Conservation (phyloP, 345 rosid species). For the Dipteronia dyeriana region DNA sequence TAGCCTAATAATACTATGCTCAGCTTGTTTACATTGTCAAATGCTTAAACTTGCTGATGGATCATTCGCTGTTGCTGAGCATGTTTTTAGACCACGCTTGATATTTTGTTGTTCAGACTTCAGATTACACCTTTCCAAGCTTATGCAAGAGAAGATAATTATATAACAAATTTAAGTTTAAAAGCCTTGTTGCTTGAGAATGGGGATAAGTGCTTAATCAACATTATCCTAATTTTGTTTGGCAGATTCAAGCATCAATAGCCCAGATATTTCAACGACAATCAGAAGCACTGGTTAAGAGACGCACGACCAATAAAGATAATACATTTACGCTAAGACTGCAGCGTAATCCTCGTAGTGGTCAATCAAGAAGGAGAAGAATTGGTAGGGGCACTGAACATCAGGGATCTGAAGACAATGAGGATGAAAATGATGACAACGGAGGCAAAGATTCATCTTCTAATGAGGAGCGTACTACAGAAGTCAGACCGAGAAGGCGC, state of each 20-base stretch:
- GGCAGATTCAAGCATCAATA: constrained; percentile 91
- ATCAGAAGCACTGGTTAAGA: constrained; percentile 73
- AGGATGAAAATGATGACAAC: constrained; percentile 64
- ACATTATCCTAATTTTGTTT: constrained; percentile 24
- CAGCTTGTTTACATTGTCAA: neutral
- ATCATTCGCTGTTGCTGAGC: neutral
- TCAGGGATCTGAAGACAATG: constrained; percentile 68
- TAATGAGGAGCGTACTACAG: constrained; percentile 58
- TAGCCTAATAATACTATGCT: neutral
- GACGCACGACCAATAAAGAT: constrained; percentile 62
- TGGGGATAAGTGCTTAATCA: neutral
- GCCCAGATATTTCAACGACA: constrained; percentile 81
- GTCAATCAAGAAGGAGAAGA: constrained; percentile 57
- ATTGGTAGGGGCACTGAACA: constrained; percentile 55
- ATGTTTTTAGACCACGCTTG: neutral
- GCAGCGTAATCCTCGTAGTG: constrained; percentile 49
- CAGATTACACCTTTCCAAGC: neutral
- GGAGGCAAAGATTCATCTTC: constrained; percentile 80
- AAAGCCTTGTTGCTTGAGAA: neutral
- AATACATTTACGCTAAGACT: constrained; percentile 43
- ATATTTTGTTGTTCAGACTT: neutral
- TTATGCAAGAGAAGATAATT: constrained; percentile 13
- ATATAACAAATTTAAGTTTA: neutral
- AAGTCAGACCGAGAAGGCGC: constrained; percentile 52
- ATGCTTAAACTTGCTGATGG: neutral